Evolutionary conservation across 2,329 filamentous ascomycete genomes (phyloP).

Genomic region (Exophiala lecanii-corni): DNA sequence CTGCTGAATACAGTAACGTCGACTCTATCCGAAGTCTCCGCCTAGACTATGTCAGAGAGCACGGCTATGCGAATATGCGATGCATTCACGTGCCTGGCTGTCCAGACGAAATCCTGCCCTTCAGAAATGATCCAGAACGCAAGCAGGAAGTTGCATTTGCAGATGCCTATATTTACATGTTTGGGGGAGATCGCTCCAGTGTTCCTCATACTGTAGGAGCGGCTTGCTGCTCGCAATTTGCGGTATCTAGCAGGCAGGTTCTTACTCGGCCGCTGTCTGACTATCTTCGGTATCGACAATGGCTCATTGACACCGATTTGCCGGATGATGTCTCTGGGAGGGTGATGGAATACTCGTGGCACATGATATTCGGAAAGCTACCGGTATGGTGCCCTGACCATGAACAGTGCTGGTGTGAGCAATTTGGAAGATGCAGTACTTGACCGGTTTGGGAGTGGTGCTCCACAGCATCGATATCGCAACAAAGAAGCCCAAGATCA

Average conservation of each 20-base stretch:
- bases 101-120: slow-evolving; percentile 35
- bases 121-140: slow-evolving; percentile 25
- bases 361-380: slow-evolving; percentile 30
- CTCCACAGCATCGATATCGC: no score
- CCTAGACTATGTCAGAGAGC: slow-evolving; percentile 33
- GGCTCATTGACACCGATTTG: slow-evolving; percentile 31
- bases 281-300: slow-evolving; percentile 33
- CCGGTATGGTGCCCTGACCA: slow-evolving; percentile 11
- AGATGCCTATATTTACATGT: slow-evolving; percentile 27
- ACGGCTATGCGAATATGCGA: slow-evolving; percentile 38
- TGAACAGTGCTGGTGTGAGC: slow-evolving; percentile 7
- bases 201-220: slow-evolving; percentile 30
- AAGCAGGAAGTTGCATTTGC: slow-evolving; percentile 26
- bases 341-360: slow-evolving; percentile 34
- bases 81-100: slow-evolving; percentile 37
- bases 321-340: slow-evolving; percentile 31
- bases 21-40: slow-evolving; percentile 32
- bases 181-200: slow-evolving; percentile 24
- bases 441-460: no score
- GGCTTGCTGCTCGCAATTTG: slow-evolving; percentile 35
- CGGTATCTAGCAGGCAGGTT: slow-evolving; percentile 32
- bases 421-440: slow-evolving; percentile 13
- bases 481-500: no score
- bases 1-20: slow-evolving; percentile 32
- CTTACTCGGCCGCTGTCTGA: slow-evolving; percentile 27